Conservation (phyloP, 331 rosid genomes). For the Spiraea crenata region DNA sequence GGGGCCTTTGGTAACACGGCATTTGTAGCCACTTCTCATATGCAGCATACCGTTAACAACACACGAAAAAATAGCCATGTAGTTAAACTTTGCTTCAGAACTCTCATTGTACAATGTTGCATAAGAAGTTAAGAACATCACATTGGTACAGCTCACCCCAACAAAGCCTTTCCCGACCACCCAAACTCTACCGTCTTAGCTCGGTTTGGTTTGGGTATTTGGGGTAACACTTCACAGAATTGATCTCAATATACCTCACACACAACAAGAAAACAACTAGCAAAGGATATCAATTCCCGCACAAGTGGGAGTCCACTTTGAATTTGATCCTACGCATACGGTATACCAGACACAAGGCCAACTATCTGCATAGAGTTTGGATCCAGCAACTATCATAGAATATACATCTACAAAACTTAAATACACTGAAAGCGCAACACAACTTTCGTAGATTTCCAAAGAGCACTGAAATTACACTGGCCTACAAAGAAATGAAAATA, state of each 20-base stretch:
- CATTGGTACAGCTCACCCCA: background rate
- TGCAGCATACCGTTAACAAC: background rate
- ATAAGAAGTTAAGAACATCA: background rate
- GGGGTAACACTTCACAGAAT: background rate
- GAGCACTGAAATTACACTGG: constrained; percentile 21
- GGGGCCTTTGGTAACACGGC: background rate
- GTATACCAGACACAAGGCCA: constrained; percentile 5
- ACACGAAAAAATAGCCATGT: too few relatives aligned
- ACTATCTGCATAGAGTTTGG: background rate
- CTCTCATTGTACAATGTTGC: background rate
- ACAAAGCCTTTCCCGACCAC: background rate
- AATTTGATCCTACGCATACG: background rate
- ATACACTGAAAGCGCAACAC: background rate
- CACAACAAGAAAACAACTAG: background rate
- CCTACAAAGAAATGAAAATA: constrained; percentile 12
- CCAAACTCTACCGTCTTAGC: background rate
- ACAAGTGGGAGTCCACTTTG: background rate
- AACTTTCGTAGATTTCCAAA: constrained; percentile 4
- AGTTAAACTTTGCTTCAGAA: background rate
- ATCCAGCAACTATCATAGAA: constrained; percentile 1
- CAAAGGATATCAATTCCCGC: background rate
- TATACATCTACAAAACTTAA: constrained; percentile 11
- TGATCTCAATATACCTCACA: background rate
- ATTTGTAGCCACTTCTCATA: background rate
- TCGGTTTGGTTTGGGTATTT: background rate